Evolutionary conservation across 345 rosid species (phyloP), one percentile per base, ranked within the genome.

Genomic region (Linum usitatissimum): DNA sequence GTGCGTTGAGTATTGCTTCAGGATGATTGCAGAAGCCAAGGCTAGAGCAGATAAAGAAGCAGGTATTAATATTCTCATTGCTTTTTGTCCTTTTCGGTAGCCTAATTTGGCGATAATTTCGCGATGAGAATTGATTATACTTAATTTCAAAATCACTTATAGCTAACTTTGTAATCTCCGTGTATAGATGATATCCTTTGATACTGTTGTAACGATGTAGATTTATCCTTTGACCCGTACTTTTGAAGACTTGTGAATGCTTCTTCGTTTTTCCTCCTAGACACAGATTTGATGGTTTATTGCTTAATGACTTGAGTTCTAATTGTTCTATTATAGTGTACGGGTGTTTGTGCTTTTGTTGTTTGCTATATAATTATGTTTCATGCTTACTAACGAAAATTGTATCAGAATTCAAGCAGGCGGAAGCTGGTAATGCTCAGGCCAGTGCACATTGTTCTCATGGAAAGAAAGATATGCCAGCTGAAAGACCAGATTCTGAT

Each of bases 1-100:
- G 61, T 85, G 89, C 56, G 91, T 83, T 0, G 99, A 87, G 40
- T 93, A 80, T 73, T 90, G 96, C 81, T 87, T 90, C 61, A 68
- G 63, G 63, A 84, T 75, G 70, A 90, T 93, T 30, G 94, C 88
- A 4, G 88, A 84, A 77, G 83, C 79, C 5, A 79, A 75, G 72
- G 79, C 80, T 1, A 73, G 21, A 39, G 60, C 59, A 17, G 82
- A 64, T 66, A 76, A 70, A 57, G 82, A 71, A 53, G 36, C 80
- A 58, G 87, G 91, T 84, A 69, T 57, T 1, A 38, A 30, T 7
- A 34, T 34, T 34, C 3, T 34, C 38, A 34, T 5, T 4, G 8
- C 18, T 20, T 18, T n/a, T 18, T 55, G n/a, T 19, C 6, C 14
- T 17, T 55, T 18, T 20, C 28, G 21, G 3, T 18, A 12, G 13